These are phyloP conservation scores for Helianthus tuberosus DNA, from an alignment of 129 eudicot genomes.

Conservation along the genomic window DNA sequence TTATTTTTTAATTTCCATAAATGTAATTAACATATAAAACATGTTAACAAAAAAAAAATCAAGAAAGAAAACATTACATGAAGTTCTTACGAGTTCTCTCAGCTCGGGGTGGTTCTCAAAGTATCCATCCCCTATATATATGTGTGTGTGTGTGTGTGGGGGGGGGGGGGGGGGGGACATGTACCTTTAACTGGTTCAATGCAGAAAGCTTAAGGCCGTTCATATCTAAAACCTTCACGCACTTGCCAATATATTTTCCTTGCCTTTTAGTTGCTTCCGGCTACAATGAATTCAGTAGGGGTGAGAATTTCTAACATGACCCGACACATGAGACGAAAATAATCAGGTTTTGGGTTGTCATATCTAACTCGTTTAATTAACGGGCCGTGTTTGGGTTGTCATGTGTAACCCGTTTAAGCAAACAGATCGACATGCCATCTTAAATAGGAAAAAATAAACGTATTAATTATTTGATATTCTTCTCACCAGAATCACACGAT, in stretches of 20 bases:
- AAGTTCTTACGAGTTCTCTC: no score
- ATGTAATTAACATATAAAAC: no score
- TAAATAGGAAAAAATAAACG: not conserved
- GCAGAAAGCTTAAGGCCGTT: constrained; percentile 72
- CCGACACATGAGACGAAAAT: not conserved
- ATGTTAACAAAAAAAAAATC: no score
- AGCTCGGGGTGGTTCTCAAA: no score
- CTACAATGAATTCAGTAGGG: constrained; percentile 32
- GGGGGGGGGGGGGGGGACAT: not conserved
- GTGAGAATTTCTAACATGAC: not conserved
- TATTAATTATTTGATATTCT: constrained; percentile 2
- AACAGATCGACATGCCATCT: no score
- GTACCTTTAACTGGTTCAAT: constrained; percentile 66
- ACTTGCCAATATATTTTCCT: constrained; percentile 58
- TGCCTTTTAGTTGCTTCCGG: constrained; percentile 61
- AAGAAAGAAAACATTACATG: no score
- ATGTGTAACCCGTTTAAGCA: no score
- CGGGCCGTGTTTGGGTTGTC: not conserved
- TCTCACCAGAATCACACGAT: constrained; percentile 71
- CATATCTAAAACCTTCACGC: constrained; percentile 77
- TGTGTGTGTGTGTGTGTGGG: no score
- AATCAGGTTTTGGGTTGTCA: not conserved
- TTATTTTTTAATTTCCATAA: no score
- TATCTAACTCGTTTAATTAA: no score
- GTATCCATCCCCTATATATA: no score